phyloP scores from a whole-genome alignment of 2,329 filamentous ascomycete genomes.

The Cryphonectria naterciae region DNA sequence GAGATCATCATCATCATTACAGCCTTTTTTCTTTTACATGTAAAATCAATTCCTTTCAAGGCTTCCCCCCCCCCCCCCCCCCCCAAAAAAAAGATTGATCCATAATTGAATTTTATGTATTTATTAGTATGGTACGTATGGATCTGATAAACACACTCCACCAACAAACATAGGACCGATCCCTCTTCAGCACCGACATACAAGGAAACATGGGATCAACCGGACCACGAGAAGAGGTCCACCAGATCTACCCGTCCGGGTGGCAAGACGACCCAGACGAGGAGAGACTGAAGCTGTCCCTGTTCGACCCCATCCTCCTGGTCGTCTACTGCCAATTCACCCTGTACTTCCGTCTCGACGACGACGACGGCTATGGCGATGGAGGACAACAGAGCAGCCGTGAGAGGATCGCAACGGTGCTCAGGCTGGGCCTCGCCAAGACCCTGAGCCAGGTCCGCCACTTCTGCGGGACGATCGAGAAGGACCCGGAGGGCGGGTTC shows the following conservation, averaged over 20 bases:
- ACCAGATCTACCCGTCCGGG: conserved; percentile 37
- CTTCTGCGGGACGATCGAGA: conserved; percentile 44
- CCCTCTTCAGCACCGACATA: too few relatives aligned
- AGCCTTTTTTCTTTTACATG: too few relatives aligned
- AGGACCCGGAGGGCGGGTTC: conserved; percentile 39
- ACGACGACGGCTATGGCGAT: conserved; percentile 31
- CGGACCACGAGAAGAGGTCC: conserved; percentile 17
- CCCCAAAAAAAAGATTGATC: too few relatives aligned
- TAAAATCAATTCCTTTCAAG: too few relatives aligned
- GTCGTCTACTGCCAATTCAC: conserved; percentile 42
- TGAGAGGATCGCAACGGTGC: conserved; percentile 39
- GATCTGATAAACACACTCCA: background rate
- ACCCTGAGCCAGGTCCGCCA: conserved; percentile 42
- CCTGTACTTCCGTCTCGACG: conserved; percentile 40
- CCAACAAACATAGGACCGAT: too few relatives aligned
- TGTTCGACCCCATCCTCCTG: conserved; percentile 38
- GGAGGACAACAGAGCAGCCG: conserved; percentile 29
- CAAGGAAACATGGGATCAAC: background rate
- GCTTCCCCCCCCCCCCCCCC: too few relatives aligned
- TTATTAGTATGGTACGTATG: background rate
- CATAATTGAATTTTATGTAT: background rate
- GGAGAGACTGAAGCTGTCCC: conserved; percentile 40
- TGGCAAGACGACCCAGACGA: conserved; percentile 41
- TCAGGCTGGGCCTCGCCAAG: conserved; percentile 3
- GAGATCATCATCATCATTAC: too few relatives aligned